phyloP scores from a whole-genome alignment of 192 early-diverging fungal genomes.

The Obelidium mucronatum region DNA sequence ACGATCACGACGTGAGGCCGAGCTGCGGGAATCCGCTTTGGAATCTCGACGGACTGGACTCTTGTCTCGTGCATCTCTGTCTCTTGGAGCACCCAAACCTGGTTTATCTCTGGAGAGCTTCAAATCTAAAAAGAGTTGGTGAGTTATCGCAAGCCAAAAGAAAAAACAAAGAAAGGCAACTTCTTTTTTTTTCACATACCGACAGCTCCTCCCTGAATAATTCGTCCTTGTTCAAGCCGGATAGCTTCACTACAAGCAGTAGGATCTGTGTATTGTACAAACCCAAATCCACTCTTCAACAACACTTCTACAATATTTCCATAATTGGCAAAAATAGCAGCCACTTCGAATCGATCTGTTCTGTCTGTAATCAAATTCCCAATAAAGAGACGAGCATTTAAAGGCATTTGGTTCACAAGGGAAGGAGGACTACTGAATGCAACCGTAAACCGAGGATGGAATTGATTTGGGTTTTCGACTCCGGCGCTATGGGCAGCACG shows the following conservation, averaged over 20 bases:
- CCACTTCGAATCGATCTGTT: slow-evolving; percentile 52
- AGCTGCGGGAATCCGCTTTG: slow-evolving; percentile 20
- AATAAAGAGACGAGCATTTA: slow-evolving; percentile 54
- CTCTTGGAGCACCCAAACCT: background rate
- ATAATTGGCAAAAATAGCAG: slow-evolving; percentile 60
- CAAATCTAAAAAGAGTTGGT: slow-evolving; percentile 41
- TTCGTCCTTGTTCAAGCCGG: slow-evolving; percentile 47
- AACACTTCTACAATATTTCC: slow-evolving; percentile 63
- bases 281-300: slow-evolving; percentile 56
- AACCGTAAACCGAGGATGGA: slow-evolving; percentile 53
- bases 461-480: slow-evolving; percentile 29
- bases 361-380: slow-evolving; percentile 58
- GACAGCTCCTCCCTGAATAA: slow-evolving; percentile 49
- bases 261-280: slow-evolving; percentile 61
- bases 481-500: slow-evolving; percentile 10
- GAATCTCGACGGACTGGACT: background rate
- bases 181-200: too few species aligned
- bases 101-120: slow-evolving; percentile 50
- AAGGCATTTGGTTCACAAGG: slow-evolving; percentile 45
- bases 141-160: slow-evolving; percentile 22
- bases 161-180: slow-evolving; percentile 33
- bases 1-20: slow-evolving; percentile 35
- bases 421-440: slow-evolving; percentile 31
- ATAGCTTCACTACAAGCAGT: slow-evolving; percentile 51
- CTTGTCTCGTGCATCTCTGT: slow-evolving; percentile 13